phyloP scores from a whole-genome alignment of 179 eudicot genomes.

The Drosera spatulata region DNA sequence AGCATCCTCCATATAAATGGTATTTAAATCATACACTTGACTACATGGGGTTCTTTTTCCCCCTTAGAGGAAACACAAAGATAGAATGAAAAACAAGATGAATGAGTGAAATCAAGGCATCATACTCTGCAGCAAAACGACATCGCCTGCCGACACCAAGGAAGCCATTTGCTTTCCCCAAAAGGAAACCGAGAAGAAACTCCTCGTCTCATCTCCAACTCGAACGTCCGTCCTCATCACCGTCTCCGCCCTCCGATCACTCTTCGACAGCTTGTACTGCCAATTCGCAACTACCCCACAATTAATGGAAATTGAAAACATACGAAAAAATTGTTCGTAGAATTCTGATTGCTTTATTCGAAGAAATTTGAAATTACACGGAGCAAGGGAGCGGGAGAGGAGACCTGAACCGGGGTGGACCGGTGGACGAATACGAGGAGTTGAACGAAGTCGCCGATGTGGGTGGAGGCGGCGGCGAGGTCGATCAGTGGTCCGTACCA shows the following conservation, averaged over 20 bases:
- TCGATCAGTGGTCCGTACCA: conserved; percentile 82
- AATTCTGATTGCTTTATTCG: neutral
- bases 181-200: conserved; percentile 54
- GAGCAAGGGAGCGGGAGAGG: neutral
- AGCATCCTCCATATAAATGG: too few relatives aligned
- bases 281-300: neutral
- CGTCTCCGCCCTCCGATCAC: conserved; percentile 19
- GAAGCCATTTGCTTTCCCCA: conserved; percentile 60
- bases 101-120: neutral
- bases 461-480: conserved; percentile 51
- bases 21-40: too few relatives aligned
- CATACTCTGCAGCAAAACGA: conserved; percentile 63
- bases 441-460: conserved; percentile 62
- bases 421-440: conserved; percentile 62
- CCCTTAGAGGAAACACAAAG: neutral
- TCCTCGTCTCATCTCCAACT: conserved; percentile 76
- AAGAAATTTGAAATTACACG: neutral
- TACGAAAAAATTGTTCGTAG: neutral
- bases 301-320: neutral
- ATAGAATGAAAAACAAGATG: neutral
- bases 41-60: neutral
- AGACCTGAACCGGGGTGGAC: conserved; percentile 59
- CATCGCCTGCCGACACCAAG: conserved; percentile 33
- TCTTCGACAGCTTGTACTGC: conserved; percentile 48
- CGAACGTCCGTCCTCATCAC: conserved; percentile 61